phyloP scores from a whole-genome alignment of 139 green algal species.

The Gonium pectorale region DNA sequence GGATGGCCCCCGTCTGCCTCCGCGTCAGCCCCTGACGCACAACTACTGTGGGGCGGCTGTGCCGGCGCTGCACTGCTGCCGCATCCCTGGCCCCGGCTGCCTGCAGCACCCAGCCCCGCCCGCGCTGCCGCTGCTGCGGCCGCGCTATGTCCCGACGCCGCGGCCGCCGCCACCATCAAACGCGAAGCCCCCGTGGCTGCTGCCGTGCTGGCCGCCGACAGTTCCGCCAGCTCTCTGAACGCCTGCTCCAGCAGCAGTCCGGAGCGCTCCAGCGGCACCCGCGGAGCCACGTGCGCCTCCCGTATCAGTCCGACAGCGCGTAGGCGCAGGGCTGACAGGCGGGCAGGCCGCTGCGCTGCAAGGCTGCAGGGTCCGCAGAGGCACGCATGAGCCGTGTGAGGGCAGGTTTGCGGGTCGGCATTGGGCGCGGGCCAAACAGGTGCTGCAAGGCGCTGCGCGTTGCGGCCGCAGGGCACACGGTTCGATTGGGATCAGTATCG shows the following conservation, averaged over 20 bases:
- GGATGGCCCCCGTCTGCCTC: too few species aligned
- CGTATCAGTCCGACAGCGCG: slow-evolving; percentile 12
- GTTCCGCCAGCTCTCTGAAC: slow-evolving; percentile 1
- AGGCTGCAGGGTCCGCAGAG: background rate
- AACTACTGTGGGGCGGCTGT: background rate
- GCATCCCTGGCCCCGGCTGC: too few species aligned
- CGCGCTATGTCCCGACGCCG: background rate
- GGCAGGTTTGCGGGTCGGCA: background rate
- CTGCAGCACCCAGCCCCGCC: too few species aligned
- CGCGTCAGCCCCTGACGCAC: too few species aligned
- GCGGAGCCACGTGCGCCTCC: background rate
- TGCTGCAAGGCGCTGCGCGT: too few species aligned
- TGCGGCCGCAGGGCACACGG: too few species aligned
- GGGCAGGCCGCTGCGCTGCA: background rate
- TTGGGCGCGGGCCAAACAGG: too few species aligned
- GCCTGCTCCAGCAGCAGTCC: slow-evolving; percentile 2
- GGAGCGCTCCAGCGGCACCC: slow-evolving; percentile 10
- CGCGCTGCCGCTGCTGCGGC: background rate
- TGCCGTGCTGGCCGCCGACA: background rate
- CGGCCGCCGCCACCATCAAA: background rate
- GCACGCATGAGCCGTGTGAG: background rate
- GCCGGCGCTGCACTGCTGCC: background rate
- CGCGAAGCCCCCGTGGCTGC: too few species aligned
- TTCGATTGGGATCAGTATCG: too few species aligned
- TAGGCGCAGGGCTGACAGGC: slow-evolving; percentile 2